phyloP scores from a whole-genome alignment of 2,329 filamentous ascomycete genomes.

The Pseudogymnoascus sp. region DNA sequence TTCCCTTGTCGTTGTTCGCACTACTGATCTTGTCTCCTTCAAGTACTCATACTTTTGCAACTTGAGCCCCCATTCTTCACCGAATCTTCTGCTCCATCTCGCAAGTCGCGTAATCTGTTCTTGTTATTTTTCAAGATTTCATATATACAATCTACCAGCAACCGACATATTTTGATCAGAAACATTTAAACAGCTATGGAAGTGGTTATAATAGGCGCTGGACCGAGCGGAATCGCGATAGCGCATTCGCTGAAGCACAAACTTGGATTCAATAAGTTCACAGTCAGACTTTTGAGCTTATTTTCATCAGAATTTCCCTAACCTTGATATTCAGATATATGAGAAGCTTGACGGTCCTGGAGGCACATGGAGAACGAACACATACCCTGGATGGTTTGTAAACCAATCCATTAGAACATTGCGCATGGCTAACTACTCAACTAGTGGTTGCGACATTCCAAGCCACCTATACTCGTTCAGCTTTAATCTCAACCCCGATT shows the following conservation, averaged over 20 bases:
- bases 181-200: not conserved
- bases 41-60: not conserved
- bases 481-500: slow-evolving; percentile 37
- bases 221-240: slow-evolving; percentile 32
- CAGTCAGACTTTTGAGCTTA: not conserved
- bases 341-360: slow-evolving; percentile 30
- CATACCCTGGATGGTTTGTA: slow-evolving; percentile 30
- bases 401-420: not conserved
- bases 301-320: not conserved
- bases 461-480: slow-evolving; percentile 39
- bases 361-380: slow-evolving; percentile 31
- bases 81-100: not conserved
- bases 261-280: slow-evolving; percentile 30
- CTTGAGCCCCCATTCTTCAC: not conserved
- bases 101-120: not conserved
- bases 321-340: slow-evolving; percentile 21
- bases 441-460: slow-evolving; percentile 28
- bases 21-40: not conserved
- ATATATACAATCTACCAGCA: not conserved
- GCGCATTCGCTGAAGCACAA: slow-evolving; percentile 31
- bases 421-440: not conserved
- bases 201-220: slow-evolving; percentile 32
- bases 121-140: not conserved
- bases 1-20: not conserved
- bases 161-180: not conserved